Evolutionary conservation across 139 green algal genomes (phyloP), one percentile per base, ranked within the genome.

Genomic region (Edaphochlamys debaryana): DNA sequence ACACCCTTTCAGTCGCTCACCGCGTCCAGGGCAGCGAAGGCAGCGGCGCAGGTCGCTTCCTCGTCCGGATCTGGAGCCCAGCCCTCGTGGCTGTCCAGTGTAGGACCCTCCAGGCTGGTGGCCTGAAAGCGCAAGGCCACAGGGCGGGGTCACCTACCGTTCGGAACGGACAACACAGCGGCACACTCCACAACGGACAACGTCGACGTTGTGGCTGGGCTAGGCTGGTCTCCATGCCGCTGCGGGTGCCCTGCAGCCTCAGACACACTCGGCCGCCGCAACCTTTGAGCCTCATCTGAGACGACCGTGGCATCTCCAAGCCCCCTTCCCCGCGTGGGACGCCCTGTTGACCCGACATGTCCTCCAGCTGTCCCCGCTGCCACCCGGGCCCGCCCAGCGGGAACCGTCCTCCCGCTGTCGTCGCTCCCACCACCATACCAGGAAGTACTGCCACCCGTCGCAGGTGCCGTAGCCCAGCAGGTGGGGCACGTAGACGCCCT

Each of bases 71-170:
- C n/a, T n/a, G n/a, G 19, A 30, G 66, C 17, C 36, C 66, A 70
- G 66, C 36, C 66, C 66, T 70, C 66, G 1, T 70, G 1, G 36
- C 36, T 50, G 20, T 5, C 19, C 36, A 70, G 66, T 25, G 66
- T n/a, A n/a, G 66, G 66, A n/a, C 66, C 34, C 15, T 70, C 66
- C 66, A 70, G 66, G 66, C 66, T 70, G 20, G 66, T 70, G 66
- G 66, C 66, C 66, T 70, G 62, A n/a, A 17, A 45, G 36, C 36
- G 11, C 34, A 45, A 17, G n/a, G 30, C n/a, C 62, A 68, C 62
- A 41, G 13, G 58, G 3, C 32, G 11, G 29, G 29, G 30, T 67
- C 29, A 67, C 27, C 40, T 32, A 68, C 62, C 4, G 32, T 41
- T 32, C 36, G 48, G 7, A 50, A 6, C 36, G 66, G 9, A 50